These are phyloP conservation scores for Pichia sp. DNA, from an alignment of 1,139 yeast genomes.

Conservation along the genomic window DNA sequence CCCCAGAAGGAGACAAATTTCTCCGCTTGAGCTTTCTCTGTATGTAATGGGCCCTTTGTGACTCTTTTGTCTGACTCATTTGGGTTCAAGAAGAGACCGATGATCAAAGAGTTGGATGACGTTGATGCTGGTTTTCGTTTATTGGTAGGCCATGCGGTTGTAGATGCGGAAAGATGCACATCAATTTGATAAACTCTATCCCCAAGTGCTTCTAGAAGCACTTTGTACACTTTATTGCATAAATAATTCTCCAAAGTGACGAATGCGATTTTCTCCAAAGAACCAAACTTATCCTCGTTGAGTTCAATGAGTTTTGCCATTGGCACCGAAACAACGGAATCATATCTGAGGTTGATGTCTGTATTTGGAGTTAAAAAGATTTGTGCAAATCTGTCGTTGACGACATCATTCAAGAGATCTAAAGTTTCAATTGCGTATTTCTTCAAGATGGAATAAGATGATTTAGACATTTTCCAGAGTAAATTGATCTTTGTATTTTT, in stretches of 20 bases:
- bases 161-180: conserved; percentile 26
- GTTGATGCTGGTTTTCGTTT: conserved; percentile 47
- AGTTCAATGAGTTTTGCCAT: conserved; percentile 20
- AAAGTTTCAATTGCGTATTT: conserved; percentile 66
- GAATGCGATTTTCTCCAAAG: conserved; percentile 68
- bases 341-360: conserved; percentile 55
- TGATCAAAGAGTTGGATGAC: conserved; percentile 29
- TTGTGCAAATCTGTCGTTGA: conserved; percentile 78
- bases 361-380: conserved; percentile 65
- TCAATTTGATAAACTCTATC: conserved; percentile 49
- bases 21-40: conserved; percentile 48
- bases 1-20: conserved; percentile 90
- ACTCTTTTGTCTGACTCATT: conserved; percentile 73
- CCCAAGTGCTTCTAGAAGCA: conserved; percentile 60
- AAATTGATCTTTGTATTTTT: conserved; percentile 68
- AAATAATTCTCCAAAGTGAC: conserved; percentile 63
- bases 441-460: conserved; percentile 57
- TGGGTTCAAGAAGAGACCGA: conserved; percentile 69
- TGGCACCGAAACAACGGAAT: conserved; percentile 48
- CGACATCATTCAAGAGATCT: conserved; percentile 64
- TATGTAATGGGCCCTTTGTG: conserved; percentile 70
- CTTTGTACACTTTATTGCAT: conserved; percentile 50
- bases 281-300: conserved; percentile 43
- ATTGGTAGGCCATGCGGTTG: conserved; percentile 34
- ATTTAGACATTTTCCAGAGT: conserved; percentile 71